These are phyloP conservation scores for Clarireedia sp. DNA, from an alignment of 2,329 filamentous ascomycete species.

Conservation along the genomic window DNA sequence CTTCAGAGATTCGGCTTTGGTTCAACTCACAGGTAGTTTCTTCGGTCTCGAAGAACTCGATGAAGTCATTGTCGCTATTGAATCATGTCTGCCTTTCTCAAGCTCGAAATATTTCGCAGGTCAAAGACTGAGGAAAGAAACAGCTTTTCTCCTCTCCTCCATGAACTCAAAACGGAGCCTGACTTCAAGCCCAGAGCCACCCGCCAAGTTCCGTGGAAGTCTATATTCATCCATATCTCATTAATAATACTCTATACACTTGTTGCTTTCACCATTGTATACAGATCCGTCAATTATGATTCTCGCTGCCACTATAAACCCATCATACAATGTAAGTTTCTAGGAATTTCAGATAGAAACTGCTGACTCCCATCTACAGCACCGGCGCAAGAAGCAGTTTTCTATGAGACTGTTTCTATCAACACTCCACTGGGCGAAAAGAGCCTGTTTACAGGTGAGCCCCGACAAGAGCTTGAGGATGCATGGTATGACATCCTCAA, in stretches of 20 bases:
- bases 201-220: too few relatives aligned
- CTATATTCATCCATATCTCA: not conserved
- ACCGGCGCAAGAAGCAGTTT: not conserved
- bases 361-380: not conserved
- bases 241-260: not conserved
- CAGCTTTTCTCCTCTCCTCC: not conserved
- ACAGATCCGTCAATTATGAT: not conserved
- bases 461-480: not conserved
- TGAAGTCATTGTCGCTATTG: not conserved
- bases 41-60: too few relatives aligned
- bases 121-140: too few relatives aligned
- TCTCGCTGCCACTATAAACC: not conserved
- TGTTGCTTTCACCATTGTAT: not conserved
- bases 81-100: not conserved
- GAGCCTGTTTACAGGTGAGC: not conserved
- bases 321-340: not conserved
- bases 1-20: too few relatives aligned
- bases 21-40: too few relatives aligned
- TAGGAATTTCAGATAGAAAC: fast-evolving
- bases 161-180: not conserved
- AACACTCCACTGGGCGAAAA: not conserved
- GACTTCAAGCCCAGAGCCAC: not conserved
- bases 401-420: not conserved
- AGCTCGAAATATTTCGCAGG: not conserved
- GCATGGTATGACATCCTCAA: not conserved